phyloP scores from a whole-genome alignment of 768 basidiomycete genomes.

The Dentipellis fragilis region DNA sequence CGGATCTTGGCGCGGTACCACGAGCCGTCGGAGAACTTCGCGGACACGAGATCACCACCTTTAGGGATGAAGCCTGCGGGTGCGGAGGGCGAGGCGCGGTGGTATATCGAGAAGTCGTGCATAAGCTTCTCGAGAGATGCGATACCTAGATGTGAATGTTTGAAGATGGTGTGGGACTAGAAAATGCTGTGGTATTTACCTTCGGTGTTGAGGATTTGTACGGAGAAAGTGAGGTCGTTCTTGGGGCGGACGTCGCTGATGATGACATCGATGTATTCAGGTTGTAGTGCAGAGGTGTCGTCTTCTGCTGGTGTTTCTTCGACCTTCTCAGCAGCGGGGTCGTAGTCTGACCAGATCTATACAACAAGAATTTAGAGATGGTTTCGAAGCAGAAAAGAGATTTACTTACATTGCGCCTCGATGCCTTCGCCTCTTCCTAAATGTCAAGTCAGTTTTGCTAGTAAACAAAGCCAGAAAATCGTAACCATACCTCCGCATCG shows the following conservation, averaged over 20 bases:
- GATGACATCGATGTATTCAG: constrained; percentile 89
- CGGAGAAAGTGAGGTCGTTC: constrained; percentile 78
- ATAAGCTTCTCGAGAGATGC: constrained; percentile 89
- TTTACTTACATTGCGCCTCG: constrained; percentile 59
- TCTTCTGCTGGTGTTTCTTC: constrained; percentile 36
- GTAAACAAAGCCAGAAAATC: background rate
- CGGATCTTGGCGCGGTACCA: constrained; percentile 97
- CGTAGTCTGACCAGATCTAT: constrained; percentile 83
- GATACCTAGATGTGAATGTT: constrained; percentile 48
- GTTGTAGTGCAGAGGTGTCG: constrained; percentile 46
- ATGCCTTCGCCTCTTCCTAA: constrained; percentile 74
- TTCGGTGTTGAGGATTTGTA: constrained; percentile 88
- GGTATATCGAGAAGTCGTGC: constrained; percentile 85
- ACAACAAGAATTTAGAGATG: background rate
- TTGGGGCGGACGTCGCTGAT: constrained; percentile 75
- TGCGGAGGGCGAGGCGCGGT: constrained; percentile 53
- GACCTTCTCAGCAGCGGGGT: constrained; percentile 57
- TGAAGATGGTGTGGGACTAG: background rate
- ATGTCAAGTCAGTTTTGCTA: background rate
- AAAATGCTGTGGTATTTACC: constrained; percentile 33
- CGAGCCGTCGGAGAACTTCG: constrained; percentile 85
- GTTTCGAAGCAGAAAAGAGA: background rate
- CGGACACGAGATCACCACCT: constrained; percentile 85
- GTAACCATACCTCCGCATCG: constrained; percentile 65
- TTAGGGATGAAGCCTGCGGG: constrained; percentile 63